Percentiles rank a stretch among this genome's conserved stretches.
phyloP scores from a whole-genome alignment of 768 basidiomycete species.

The Suillus ampliporus region DNA sequence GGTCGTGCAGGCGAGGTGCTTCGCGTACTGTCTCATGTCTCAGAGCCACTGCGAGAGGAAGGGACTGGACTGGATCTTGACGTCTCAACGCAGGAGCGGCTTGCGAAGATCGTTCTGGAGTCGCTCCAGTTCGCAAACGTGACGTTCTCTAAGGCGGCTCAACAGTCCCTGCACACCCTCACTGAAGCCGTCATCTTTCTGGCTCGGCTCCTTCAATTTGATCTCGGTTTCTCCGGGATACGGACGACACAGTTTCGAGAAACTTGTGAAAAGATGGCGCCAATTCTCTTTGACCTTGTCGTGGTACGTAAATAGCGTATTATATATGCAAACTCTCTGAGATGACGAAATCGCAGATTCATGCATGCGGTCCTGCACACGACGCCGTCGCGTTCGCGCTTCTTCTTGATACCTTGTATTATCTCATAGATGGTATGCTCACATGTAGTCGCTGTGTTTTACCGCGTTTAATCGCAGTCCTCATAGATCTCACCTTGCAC shows the following conservation, averaged over 20 bases:
- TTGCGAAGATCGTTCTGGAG: slow-evolving; percentile 54
- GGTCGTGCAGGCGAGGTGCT: slow-evolving; percentile 69
- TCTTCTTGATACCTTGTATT: slow-evolving; percentile 75
- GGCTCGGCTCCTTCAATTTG: slow-evolving; percentile 73
- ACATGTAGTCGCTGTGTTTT: background rate
- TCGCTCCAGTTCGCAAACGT: slow-evolving; percentile 51
- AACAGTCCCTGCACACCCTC: slow-evolving; percentile 31
- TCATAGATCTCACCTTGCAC: slow-evolving; percentile 66
- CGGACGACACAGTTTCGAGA: slow-evolving; percentile 62
- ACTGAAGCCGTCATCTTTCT: slow-evolving; percentile 59
- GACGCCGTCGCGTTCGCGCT: slow-evolving; percentile 67
- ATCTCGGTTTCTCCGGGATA: slow-evolving; percentile 63
- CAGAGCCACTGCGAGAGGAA: slow-evolving; percentile 62
- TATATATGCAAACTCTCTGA: slow-evolving; percentile 13
- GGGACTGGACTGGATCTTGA: slow-evolving; percentile 56
- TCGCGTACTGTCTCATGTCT: slow-evolving; percentile 69
- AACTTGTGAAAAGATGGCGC: slow-evolving; percentile 47
- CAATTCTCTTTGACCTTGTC: slow-evolving; percentile 52
- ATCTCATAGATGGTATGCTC: slow-evolving; percentile 70
- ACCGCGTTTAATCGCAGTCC: slow-evolving; percentile 1
- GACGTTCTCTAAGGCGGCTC: slow-evolving; percentile 32
- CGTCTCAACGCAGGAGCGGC: slow-evolving; percentile 55
- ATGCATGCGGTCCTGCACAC: slow-evolving; percentile 56
- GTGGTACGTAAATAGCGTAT: slow-evolving; percentile 47
- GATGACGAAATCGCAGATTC: slow-evolving; percentile 46